phyloP scores from a whole-genome alignment of 2,329 filamentous ascomycete species.

The Rhynchosporium secalis region DNA sequence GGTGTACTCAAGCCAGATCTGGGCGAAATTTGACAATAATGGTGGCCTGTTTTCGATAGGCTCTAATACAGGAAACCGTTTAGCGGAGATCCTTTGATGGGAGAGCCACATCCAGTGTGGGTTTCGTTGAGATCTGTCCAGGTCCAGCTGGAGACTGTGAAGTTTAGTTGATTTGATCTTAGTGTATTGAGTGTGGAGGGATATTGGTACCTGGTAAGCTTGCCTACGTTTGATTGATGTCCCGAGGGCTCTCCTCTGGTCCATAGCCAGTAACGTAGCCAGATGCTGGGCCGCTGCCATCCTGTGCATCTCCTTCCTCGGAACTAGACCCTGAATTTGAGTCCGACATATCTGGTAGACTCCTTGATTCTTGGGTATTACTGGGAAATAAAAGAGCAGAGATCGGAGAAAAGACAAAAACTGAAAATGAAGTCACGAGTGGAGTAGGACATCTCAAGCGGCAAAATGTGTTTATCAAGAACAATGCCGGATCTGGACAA shows the following conservation, averaged over 20 bases:
- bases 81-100: neutral
- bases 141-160: neutral
- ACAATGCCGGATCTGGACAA: too few species aligned
- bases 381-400: too few species aligned
- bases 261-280: neutral
- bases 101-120: neutral
- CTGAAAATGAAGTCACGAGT: too few species aligned
- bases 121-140: neutral
- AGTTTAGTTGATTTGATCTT: neutral
- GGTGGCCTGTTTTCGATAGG: neutral
- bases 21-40: neutral
- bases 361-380: too few species aligned
- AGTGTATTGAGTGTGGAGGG: neutral
- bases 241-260: neutral
- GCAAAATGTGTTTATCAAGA: too few species aligned
- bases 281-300: neutral
- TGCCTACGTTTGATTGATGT: neutral
- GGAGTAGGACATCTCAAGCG: too few species aligned
- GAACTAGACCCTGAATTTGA: neutral
- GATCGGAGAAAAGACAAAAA: too few species aligned
- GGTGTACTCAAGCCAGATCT: neutral
- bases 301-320: neutral
- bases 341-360: neutral
- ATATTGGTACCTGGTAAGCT: neutral
- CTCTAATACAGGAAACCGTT: neutral